Conservation (phyloP, 495 filamentous ascomycete species). For the Aspergillus cavernicola region DNA sequence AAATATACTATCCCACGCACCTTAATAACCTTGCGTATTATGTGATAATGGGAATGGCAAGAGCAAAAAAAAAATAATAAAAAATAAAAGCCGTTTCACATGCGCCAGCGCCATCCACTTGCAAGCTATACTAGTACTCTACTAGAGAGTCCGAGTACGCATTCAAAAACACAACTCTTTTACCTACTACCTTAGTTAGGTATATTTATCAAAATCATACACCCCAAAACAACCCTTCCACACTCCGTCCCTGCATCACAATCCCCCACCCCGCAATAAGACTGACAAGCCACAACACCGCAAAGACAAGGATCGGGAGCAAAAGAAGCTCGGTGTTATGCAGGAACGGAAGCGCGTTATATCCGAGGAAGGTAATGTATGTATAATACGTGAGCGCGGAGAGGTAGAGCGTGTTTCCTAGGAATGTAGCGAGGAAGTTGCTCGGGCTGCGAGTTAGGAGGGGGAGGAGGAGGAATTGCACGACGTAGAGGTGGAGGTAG, state of each 20-base stretch:
- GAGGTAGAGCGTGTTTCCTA: conserved; percentile 69
- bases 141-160: too few species aligned
- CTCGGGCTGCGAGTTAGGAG: conserved; percentile 43
- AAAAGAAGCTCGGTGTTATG: conserved; percentile 70
- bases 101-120: conserved; percentile 14
- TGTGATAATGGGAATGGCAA: neutral
- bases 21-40: neutral
- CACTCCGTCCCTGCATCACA: conserved; percentile 41
- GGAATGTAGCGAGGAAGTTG: conserved; percentile 57
- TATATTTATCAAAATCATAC: conserved; percentile 19
- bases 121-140: neutral
- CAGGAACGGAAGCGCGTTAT: conserved; percentile 71
- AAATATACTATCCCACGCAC: neutral
- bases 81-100: conserved; percentile 1
- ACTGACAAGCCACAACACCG: conserved; percentile 60
- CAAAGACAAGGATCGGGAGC: conserved; percentile 57
- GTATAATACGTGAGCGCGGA: conserved; percentile 67
- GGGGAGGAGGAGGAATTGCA: conserved; percentile 70
- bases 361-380: conserved; percentile 70
- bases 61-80: too few species aligned
- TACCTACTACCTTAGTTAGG: neutral
- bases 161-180: neutral
- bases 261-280: conserved; percentile 49
- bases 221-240: conserved; percentile 46
- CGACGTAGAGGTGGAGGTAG: conserved; percentile 68